Evolutionary conservation across 2,329 filamentous ascomycete genomes (phyloP).

Genomic region (Emergomyces pasteurianus): DNA sequence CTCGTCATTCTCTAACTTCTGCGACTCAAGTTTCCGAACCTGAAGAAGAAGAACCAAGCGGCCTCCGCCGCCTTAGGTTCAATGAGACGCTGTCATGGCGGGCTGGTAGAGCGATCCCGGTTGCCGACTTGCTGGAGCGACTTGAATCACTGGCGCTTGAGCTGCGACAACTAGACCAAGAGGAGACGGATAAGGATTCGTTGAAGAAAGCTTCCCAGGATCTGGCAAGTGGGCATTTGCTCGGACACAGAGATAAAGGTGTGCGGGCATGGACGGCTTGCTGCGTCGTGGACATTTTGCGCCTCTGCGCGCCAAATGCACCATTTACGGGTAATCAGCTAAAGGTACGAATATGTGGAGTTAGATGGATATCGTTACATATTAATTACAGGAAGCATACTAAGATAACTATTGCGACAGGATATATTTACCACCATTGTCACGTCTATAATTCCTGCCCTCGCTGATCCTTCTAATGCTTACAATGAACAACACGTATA

Average conservation of each 20-base stretch:
- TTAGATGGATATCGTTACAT: not conserved
- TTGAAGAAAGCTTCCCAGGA: conserved; percentile 74
- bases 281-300: conserved; percentile 85
- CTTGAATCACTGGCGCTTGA: conserved; percentile 73
- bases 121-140: conserved; percentile 67
- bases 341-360: conserved; percentile 49
- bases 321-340: conserved; percentile 84
- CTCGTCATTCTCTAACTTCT: conserved; percentile 24
- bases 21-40: conserved; percentile 17
- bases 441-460: conserved; percentile 66
- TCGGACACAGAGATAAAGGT: conserved; percentile 86
- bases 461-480: conserved; percentile 74
- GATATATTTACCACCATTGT: conserved; percentile 90
- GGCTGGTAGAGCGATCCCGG: conserved; percentile 77
- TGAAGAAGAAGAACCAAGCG: conserved; percentile 24
- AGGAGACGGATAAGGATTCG: conserved; percentile 72
- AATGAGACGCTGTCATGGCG: conserved; percentile 81
- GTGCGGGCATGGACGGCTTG: conserved; percentile 81
- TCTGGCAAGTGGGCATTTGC: conserved; percentile 65
- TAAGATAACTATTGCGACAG: conserved; percentile 34
- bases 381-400: not conserved
- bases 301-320: conserved; percentile 85
- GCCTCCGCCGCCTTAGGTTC: conserved; percentile 52
- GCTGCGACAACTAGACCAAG: conserved; percentile 75
- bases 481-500: conserved; percentile 93